A percentile compares a stretch with the other conserved stretches of the same genome.
phyloP scores from a whole-genome alignment of 2,329 filamentous ascomycete species.

The Colletotrichum tamarilloi region DNA sequence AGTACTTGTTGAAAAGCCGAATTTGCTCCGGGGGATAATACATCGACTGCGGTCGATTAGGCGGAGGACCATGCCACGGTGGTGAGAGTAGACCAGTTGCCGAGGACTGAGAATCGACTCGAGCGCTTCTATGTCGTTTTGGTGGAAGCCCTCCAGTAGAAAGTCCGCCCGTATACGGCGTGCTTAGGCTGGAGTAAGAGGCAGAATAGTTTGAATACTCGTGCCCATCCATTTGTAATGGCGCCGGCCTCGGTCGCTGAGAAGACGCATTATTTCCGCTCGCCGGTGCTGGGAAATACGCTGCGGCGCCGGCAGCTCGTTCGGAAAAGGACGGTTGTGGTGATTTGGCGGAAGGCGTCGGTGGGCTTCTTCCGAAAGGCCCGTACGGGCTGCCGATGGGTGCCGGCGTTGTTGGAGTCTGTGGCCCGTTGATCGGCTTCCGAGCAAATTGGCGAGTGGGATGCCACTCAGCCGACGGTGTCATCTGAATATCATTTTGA shows the following conservation, averaged over 20 bases:
- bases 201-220: constrained; percentile 31
- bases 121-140: constrained; percentile 5
- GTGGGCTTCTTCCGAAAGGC: constrained; percentile 17
- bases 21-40: constrained; percentile 27
- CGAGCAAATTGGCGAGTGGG: constrained; percentile 1
- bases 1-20: constrained; percentile 40
- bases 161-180: constrained; percentile 18
- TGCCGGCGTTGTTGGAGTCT: constrained; percentile 26
- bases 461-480: constrained; percentile 26
- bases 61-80: constrained; percentile 4
- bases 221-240: constrained; percentile 28
- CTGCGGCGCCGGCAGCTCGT: constrained; percentile 13
- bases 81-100: constrained; percentile 23
- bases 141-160: constrained; percentile 8
- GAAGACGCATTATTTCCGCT: neutral
- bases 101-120: constrained; percentile 30
- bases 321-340: constrained; percentile 25
- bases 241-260: constrained; percentile 23
- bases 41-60: constrained; percentile 9
- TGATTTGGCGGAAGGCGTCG: constrained; percentile 10
- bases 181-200: constrained; percentile 15
- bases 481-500: constrained; percentile 10
- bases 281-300: constrained; percentile 14
- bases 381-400: constrained; percentile 25
- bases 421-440: constrained; percentile 16